phyloP scores from a whole-genome alignment of 2,329 filamentous ascomycete species.

The Cladosporium halotolerans region DNA sequence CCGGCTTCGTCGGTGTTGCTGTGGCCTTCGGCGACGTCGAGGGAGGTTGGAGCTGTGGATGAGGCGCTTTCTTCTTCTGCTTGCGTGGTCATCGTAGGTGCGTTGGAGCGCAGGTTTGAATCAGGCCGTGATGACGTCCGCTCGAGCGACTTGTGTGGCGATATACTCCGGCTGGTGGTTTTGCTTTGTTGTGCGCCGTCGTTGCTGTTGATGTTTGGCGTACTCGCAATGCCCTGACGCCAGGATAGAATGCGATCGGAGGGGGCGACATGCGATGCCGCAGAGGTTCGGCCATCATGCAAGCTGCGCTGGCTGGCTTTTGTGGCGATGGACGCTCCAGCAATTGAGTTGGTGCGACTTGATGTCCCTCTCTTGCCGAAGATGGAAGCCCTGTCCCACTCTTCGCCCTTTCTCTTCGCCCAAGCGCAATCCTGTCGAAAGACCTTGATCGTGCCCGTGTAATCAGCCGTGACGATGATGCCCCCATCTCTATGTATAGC shows the following conservation, averaged over 20 bases:
- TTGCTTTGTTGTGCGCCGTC: slow-evolving; percentile 12
- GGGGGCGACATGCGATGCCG: slow-evolving; percentile 35
- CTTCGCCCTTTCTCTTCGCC: slow-evolving; percentile 62
- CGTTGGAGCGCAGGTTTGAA: neutral
- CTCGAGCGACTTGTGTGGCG: slow-evolving; percentile 41
- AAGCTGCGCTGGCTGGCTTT: slow-evolving; percentile 31
- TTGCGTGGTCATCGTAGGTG: slow-evolving; percentile 7
- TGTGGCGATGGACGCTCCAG: slow-evolving; percentile 33
- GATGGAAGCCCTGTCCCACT: slow-evolving; percentile 70
- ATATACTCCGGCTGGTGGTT: slow-evolving; percentile 37
- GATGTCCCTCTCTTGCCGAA: slow-evolving; percentile 51
- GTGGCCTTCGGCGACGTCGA: slow-evolving; percentile 1
- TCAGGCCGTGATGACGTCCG: slow-evolving; percentile 10
- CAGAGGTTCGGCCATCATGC: slow-evolving; percentile 24
- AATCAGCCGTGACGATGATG: slow-evolving; percentile 88
- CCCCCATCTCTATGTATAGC: slow-evolving; percentile 68
- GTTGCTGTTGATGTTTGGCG: slow-evolving; percentile 21
- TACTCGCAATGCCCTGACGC: slow-evolving; percentile 63
- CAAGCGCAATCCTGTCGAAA: slow-evolving; percentile 92
- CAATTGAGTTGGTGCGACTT: slow-evolving; percentile 14
- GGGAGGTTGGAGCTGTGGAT: slow-evolving; percentile 14
- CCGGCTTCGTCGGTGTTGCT: neutral
- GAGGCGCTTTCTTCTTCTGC: slow-evolving; percentile 14
- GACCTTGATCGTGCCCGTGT: slow-evolving; percentile 82
- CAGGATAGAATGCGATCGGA: slow-evolving; percentile 81